Conservation (phyloP, 2,329 filamentous ascomycete genomes). For the Phialemonium atrogriseum region DNA sequence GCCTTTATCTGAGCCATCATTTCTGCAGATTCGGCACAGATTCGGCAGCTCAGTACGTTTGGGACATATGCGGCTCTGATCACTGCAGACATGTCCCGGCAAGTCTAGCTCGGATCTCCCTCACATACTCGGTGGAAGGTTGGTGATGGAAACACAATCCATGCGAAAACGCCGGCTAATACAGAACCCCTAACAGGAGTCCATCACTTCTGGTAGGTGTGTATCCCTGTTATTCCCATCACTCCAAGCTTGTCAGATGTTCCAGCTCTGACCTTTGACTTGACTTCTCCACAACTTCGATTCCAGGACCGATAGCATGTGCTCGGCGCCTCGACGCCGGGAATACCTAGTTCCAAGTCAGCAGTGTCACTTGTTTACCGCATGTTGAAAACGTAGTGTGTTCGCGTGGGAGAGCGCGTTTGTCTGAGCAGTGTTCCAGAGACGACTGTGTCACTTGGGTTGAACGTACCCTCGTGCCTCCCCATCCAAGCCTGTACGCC, state of each 20-base stretch:
- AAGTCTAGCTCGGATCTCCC: too few species aligned
- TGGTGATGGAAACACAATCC: too few species aligned
- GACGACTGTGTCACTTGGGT: background rate
- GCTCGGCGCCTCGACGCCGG: conserved; percentile 51
- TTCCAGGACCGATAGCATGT: conserved; percentile 68
- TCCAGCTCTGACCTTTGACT: conserved; percentile 50
- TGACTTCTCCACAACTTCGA: conserved; percentile 64
- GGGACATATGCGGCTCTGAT: too few species aligned
- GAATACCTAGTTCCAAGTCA: conserved; percentile 38
- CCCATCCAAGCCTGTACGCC: conserved; percentile 89
- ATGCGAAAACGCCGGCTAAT: background rate
- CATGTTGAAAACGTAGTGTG: too few species aligned
- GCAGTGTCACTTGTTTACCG: too few species aligned
- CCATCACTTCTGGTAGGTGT: background rate
- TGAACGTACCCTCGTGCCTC: conserved; percentile 72
- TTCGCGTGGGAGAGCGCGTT: too few species aligned
- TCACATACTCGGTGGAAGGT: too few species aligned
- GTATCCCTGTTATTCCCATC: conserved; percentile 13
- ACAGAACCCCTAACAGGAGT: too few species aligned
- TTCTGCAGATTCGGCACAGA: too few species aligned
- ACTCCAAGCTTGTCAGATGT: conserved; percentile 63
- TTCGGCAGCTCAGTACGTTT: too few species aligned
- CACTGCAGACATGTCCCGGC: too few species aligned
- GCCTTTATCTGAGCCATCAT: too few species aligned
- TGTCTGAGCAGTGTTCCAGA: background rate